Conservation (phyloP, 257 asterid genomes). For the Solanum ahanhuiri region DNA sequence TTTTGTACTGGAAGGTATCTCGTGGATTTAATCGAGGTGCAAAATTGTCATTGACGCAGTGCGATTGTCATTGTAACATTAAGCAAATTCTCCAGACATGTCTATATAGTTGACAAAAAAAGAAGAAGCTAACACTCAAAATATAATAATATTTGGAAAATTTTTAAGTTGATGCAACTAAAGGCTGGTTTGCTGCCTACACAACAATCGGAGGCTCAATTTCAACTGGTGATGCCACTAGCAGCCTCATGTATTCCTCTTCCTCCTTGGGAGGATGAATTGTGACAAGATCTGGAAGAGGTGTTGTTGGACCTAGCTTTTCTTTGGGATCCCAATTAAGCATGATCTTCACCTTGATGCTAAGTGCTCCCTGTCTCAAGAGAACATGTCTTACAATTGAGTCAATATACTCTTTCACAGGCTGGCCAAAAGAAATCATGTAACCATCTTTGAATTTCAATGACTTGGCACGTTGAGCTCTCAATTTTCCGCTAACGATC, state of each 20-base stretch:
- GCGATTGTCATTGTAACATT: background rate
- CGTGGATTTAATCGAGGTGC: background rate
- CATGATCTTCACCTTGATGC: slow-evolving; percentile 1
- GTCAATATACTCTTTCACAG: slow-evolving; percentile 51
- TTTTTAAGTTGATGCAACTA: background rate
- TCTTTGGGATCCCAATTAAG: slow-evolving; percentile 4
- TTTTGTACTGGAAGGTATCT: too few species aligned
- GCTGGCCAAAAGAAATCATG: slow-evolving; percentile 66
- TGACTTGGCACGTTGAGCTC: slow-evolving; percentile 54
- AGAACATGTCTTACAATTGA: slow-evolving; percentile 58
- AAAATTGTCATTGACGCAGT: background rate
- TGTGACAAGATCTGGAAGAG: background rate
- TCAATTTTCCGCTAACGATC: slow-evolving; percentile 51
- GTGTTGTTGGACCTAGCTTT: background rate
- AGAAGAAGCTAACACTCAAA: background rate
- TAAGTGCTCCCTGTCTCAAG: slow-evolving; percentile 15
- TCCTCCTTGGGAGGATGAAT: slow-evolving; percentile 56
- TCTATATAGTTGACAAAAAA: background rate
- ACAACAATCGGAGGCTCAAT: background rate
- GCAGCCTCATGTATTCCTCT: slow-evolving; percentile 25
- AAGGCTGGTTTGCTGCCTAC: too few species aligned
- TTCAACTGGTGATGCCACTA: background rate
- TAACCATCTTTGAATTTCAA: slow-evolving; percentile 65
- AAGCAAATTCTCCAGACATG: background rate
- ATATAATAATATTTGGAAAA: background rate